Base-by-base conservation (phyloP, 225 moss, liverwort and hornwort genomes). In the Bryoerythrophyllum caledonicum region DNA sequence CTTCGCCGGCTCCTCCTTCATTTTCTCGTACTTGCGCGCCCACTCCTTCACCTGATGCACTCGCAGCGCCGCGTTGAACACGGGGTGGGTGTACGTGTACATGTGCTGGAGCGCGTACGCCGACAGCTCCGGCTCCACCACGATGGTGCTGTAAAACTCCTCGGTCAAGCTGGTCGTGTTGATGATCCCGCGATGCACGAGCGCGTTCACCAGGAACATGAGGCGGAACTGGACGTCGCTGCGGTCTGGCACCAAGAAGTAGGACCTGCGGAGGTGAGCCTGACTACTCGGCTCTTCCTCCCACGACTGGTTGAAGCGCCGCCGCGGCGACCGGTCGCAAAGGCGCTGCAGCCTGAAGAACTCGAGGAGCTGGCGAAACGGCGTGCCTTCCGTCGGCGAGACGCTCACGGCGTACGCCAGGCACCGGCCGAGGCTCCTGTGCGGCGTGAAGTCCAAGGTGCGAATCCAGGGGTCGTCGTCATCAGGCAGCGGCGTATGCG, bases 391-490 rank as follows among this genome's bases (percentile, higher is more conserved):
- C 3, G 81, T 80, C 28, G 94, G 87, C 16, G 83, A 83, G 38
- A 91, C 90, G 25, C 85, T 88, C 65, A 99, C 74, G 49, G 52
- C 78, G 61, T 93, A 99, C 7, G 89, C 80, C 1, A 94, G 82
- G 72, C 94, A 94, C 44, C 91, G 80, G 56, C 97, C 93, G 55
- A 99, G 80, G 76, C 85, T 88, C 40, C 52, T 72, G 30, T 49
- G 13, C 4, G 87, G 82, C 55, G 93, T 94, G 54, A 93, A 84
- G 19, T 99, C 97, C 20, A 82, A 1, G 9, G 78, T 88, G 25
- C 97, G 91, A 54, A 89, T 99, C 97, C 97, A 94, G 6, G 97
- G 97, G 35, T 99, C 97, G 32, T 88, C 93, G 37, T 99, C 97
- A 28, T 99, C 94, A 1, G 82, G 83, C 6, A 93, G 81, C 8